Evolutionary conservation across 1,284 basidiomycete genomes (phyloP).

Genomic region (Trichosporon sp.): DNA sequence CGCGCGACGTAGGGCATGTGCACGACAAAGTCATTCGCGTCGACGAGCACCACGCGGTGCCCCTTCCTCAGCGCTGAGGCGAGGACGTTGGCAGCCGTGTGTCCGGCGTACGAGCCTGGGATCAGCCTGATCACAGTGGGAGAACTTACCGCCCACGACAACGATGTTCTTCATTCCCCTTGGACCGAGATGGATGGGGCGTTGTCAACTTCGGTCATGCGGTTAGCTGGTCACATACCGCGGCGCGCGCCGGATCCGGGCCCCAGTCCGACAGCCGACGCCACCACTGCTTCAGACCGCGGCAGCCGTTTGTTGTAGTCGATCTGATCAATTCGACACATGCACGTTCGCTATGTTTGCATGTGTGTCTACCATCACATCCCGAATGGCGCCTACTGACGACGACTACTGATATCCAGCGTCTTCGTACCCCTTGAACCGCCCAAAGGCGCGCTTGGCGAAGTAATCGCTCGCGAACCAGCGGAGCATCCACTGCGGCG

Average conservation of each 20-base stretch:
- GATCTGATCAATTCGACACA: too few species aligned
- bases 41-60: constrained; percentile 13
- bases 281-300: too few species aligned
- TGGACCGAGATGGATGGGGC: constrained; percentile 26
- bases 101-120: constrained; percentile 14
- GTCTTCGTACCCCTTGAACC: not conserved
- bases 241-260: too few species aligned
- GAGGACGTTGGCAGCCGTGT: constrained; percentile 11
- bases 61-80: not conserved
- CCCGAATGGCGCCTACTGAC: too few species aligned
- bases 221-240: too few species aligned
- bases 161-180: constrained; percentile 4
- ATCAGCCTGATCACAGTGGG: not conserved
- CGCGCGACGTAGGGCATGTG: constrained; percentile 45
- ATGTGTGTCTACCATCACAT: too few species aligned
- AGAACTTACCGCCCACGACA: constrained; percentile 7
- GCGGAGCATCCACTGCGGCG: constrained; percentile 7
- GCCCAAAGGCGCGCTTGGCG: not conserved
- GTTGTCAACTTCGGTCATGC: not conserved
- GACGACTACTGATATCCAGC: not conserved
- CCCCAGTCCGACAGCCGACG: too few species aligned
- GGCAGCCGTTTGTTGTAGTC: too few species aligned
- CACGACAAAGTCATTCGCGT: constrained; percentile 31
- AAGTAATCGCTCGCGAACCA: constrained; percentile 14
- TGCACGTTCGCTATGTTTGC: too few species aligned